Conservation (phyloP, 2,329 filamentous ascomycete species). For the Corniculantispora saksenae region DNA sequence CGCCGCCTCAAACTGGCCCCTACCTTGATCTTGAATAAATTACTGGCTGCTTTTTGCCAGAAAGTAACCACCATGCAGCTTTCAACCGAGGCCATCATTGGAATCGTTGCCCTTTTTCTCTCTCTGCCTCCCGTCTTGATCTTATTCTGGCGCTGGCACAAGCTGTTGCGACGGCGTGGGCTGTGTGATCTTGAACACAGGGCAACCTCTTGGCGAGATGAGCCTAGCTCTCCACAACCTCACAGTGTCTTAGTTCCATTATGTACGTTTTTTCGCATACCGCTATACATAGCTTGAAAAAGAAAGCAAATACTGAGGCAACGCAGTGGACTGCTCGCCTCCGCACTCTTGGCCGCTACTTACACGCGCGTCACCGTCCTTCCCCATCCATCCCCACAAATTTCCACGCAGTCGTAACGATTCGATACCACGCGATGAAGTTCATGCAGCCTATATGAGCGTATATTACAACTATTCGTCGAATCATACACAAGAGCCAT, state of each 20-base stretch:
- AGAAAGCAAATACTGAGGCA: background rate
- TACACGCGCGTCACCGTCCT: background rate
- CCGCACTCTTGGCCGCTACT: background rate
- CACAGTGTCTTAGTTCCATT: background rate
- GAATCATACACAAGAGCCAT: background rate
- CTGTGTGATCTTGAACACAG: background rate
- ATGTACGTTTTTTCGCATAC: background rate
- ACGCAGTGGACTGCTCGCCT: background rate
- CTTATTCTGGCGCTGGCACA: background rate
- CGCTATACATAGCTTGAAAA: too few species aligned
- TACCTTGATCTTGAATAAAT: too few species aligned
- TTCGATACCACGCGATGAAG: background rate
- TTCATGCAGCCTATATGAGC: background rate
- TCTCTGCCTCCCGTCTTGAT: background rate
- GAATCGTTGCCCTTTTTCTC: background rate
- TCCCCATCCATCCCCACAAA: background rate
- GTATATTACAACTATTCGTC: background rate
- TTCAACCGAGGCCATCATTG: conserved; percentile 6
- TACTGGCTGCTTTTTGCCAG: too few species aligned
- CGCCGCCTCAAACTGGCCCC: too few species aligned
- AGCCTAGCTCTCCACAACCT: too few species aligned
- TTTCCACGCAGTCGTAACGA: background rate
- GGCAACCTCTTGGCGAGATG: background rate
- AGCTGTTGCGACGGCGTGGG: background rate
- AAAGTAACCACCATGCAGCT: too few species aligned